Evolutionary conservation across 2,329 filamentous ascomycete species (phyloP), one percentile per base, ranked within the genome.

Genomic region (Diaporthe amygdali): DNA sequence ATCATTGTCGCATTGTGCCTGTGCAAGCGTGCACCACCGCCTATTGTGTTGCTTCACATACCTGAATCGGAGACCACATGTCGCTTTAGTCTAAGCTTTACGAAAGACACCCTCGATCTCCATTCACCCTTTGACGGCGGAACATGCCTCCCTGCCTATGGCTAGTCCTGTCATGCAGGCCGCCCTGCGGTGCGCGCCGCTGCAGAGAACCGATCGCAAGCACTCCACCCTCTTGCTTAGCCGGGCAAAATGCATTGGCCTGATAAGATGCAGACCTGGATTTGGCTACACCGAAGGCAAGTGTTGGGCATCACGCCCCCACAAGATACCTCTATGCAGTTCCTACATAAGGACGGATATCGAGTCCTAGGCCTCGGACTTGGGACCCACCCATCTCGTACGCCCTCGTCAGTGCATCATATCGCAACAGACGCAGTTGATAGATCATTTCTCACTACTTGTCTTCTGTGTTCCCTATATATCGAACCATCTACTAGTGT

Each of bases 171-270:
- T 34, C 59, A 63, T 63, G 59, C 41, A 47, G 44, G 27, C 39
- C 20, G 41, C 59, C 41, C 30, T 63, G 59, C 59, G 59, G 59
- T 63, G 59, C 59, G 59, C 41, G 59, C 59, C 59, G 59, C n/a
- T 37, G 59, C 41, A 47, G 59, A 22, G 27, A 30, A 27, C 59
- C 41, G 56, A 34, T 47, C 20, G 41, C 56, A 34, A 32, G 41
- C 12, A 47, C 39, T 63, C 56, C 32, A 30, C 56, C 41, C 12
- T 63, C 20, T 14, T 63, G 39, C 41, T 63, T 63, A n/a, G 41
- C 59, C 59, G 41, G 59, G 41, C 20, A 25, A 46, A 41, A 25
- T 47, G 30, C 41, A 63, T 47, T 46, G 20, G 41, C 41, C 41
- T 22, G 25, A 34, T 17, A 32, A 30, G 39, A 34, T 47, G 39